Conservation (phyloP, 768 basidiomycete genomes). For the Rhizopogon sp. region DNA sequence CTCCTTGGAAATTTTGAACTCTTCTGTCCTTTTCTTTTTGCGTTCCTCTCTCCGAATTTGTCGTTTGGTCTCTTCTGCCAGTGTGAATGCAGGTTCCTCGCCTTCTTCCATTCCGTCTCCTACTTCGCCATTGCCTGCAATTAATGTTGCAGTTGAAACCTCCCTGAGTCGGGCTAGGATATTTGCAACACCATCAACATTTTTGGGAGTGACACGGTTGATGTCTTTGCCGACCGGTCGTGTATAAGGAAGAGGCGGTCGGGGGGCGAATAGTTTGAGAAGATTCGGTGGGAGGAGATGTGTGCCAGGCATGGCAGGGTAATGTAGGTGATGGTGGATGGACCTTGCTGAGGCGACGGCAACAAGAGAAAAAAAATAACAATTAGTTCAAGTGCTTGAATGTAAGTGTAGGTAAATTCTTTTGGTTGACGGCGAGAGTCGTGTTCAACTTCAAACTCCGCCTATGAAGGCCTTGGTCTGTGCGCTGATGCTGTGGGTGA, state of each 20-base stretch:
- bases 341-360: not conserved
- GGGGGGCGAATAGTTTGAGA: constrained; percentile 92
- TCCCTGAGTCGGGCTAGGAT: constrained; percentile 74
- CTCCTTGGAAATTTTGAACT: constrained; percentile 78
- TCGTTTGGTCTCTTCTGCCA: constrained; percentile 78
- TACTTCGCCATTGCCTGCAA: constrained; percentile 41
- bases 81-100: constrained; percentile 76
- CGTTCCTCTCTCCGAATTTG: constrained; percentile 74
- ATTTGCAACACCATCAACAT: constrained; percentile 70
- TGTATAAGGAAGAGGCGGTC: constrained; percentile 82
- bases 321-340: not conserved
- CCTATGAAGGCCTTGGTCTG: constrained; percentile 8
- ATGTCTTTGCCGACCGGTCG: constrained; percentile 85
- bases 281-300: constrained; percentile 94
- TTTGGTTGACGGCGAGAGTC: constrained; percentile 9
- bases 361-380: not conserved
- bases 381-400: not conserved
- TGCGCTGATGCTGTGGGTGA: constrained; percentile 3
- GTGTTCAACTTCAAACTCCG: constrained; percentile 25
- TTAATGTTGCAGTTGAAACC: constrained; percentile 63
- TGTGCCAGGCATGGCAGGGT: constrained; percentile 51
- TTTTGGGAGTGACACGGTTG: constrained; percentile 63
- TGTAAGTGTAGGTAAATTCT: not conserved
- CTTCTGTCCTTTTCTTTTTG: constrained; percentile 69
- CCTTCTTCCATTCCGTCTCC: constrained; percentile 78